Evolutionary conservation across 495 filamentous ascomycete genomes (phyloP), one percentile per base, ranked within the genome.

Genomic region (Neurospora sp.): DNA sequence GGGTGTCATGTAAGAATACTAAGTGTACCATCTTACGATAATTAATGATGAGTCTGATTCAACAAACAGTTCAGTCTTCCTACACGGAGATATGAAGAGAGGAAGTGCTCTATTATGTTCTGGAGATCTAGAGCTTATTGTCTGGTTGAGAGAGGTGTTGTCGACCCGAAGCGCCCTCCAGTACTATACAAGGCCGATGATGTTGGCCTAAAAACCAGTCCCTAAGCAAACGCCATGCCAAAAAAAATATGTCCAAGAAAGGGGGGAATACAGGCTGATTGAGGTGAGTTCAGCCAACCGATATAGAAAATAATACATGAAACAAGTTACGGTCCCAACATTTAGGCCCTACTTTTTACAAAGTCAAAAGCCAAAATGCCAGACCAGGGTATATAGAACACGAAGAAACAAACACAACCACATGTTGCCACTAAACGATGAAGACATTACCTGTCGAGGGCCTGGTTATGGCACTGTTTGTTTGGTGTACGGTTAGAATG

Each of bases 391-490:
- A 41, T 71, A 39, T 38, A 7, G 38, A 38, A 18, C 37, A 16
- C 70, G 39, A 71, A 39, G 12, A 40, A 23, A 18, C 38, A 40
- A 9, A 20, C 7, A n/a, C 20, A 71, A 11, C 14, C 18, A 16
- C 38, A 3, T 39, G 38, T 27, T 40, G n/a, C 38, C 8, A 31
- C 0, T 16, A 27, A 14, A 46, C 10, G 12, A 3, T 31, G 16
- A 18, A 8, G n/a, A 23, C n/a, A 41, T 70, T 78, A 83, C 74
- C 82, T 75, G 46, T 83, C 82, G 12, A 83, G 78, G 18, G 81
- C 82, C 76, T 83, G 81, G 46, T 82, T 83, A 71, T 82, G 82
- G 70, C 82, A 83, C 82, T 83, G 70, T 74, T 40, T 42, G 14
- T 20, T 12, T 76, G 77, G 35, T 76, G 73, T 39, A 77, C 11